A percentile compares a stretch with the other conserved stretches of the same genome.
phyloP scores from a whole-genome alignment of 176 grass and related monocot genomes.

The Aegilops sharonensis region DNA sequence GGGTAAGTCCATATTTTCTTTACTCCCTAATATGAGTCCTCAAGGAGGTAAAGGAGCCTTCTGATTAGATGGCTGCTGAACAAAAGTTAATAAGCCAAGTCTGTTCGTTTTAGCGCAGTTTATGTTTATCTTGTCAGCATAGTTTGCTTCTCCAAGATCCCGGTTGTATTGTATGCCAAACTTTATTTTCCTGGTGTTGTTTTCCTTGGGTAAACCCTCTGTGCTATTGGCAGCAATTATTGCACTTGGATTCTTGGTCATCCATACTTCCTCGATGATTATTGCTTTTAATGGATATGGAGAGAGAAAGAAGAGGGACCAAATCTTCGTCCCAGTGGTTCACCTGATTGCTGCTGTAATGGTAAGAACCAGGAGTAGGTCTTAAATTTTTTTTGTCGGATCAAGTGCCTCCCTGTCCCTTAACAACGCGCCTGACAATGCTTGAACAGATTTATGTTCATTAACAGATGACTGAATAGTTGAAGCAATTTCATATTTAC shows the following conservation, averaged over 20 bases:
- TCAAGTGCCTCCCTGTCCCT: background rate
- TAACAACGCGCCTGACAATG: background rate
- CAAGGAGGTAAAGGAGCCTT: conserved; percentile 7
- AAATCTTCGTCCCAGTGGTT: conserved; percentile 60
- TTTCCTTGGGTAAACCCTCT: background rate
- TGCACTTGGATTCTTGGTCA: conserved; percentile 81
- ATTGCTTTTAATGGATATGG: conserved; percentile 95
- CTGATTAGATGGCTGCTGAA: background rate
- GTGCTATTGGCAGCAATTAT: conserved; percentile 75
- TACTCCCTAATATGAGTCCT: conserved; percentile 2
- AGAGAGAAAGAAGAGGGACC: conserved; percentile 72
- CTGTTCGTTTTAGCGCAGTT: background rate
- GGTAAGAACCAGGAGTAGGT: conserved; percentile 43
- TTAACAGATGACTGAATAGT: background rate
- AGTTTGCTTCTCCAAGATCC: conserved; percentile 12
- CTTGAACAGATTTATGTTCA: conserved; percentile 13
- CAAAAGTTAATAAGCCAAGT: background rate
- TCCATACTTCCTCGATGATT: conserved; percentile 96
- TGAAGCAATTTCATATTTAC: background rate
- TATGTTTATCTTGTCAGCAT: conserved; percentile 8
- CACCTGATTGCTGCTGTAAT: conserved; percentile 71
- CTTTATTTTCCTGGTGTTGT: background rate
- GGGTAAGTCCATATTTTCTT: conserved; percentile 32
- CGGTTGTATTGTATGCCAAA: conserved; percentile 15
- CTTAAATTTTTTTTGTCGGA: background rate